Percentiles rank a stretch among this genome's conserved stretches.
Evolutionary conservation across 2,329 filamentous ascomycete species (phyloP).

Genomic region (Fusarium gaditjirri): DNA sequence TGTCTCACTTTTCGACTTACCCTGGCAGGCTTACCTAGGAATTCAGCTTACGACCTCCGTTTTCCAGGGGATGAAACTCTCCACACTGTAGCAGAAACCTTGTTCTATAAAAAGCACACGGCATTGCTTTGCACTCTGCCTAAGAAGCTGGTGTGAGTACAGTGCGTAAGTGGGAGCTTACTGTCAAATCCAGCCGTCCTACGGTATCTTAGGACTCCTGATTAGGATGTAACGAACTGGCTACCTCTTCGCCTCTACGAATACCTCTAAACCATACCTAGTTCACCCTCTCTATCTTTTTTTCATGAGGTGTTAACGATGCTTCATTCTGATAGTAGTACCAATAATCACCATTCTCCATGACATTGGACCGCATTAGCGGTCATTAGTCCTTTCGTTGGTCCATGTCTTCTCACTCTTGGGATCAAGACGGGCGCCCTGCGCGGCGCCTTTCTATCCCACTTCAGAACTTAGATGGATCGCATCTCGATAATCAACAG

Average conservation of each 20-base stretch:
- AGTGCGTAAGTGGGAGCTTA: constrained; percentile 24
- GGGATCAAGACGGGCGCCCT: constrained; percentile 42
- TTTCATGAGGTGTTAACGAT: constrained; percentile 29
- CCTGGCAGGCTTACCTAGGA: background rate
- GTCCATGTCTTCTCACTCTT: constrained; percentile 47
- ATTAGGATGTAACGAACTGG: constrained; percentile 25
- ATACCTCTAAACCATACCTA: constrained; percentile 15
- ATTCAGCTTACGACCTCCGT: constrained; percentile 28
- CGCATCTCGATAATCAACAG: constrained; percentile 25
- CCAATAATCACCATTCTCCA: constrained; percentile 13
- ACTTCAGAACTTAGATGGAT: constrained; percentile 67
- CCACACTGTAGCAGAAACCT: constrained; percentile 39
- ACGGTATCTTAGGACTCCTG: constrained; percentile 36
- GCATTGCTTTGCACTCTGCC: background rate
- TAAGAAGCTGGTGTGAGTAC: constrained; percentile 19
- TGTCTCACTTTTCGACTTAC: constrained; percentile 6
- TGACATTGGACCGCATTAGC: constrained; percentile 41
- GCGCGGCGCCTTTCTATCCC: constrained; percentile 68
- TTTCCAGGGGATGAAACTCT: constrained; percentile 19
- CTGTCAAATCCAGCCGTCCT: constrained; percentile 28
- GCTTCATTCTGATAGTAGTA: constrained; percentile 25
- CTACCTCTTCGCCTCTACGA: constrained; percentile 29
- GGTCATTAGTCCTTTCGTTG: constrained; percentile 30
- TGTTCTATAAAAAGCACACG: constrained; percentile 40
- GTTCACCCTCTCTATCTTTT: constrained; percentile 14